A percentile compares a stretch with the other conserved stretches of the same genome.
Evolutionary conservation across 148 eudicot species (phyloP).

Genomic region (Rhododendron griersonianum): DNA sequence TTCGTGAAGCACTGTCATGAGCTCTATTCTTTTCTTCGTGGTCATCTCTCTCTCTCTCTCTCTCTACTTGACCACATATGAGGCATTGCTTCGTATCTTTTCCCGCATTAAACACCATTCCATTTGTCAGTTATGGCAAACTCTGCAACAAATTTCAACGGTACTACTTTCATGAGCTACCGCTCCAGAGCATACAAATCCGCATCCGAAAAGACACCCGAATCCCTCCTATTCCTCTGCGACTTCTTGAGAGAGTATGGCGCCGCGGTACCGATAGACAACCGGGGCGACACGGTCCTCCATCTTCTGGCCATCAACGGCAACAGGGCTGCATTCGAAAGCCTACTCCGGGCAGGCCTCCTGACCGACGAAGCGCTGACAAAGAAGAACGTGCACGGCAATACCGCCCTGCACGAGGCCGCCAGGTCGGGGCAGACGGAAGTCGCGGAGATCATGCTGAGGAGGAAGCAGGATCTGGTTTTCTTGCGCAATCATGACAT

Average conservation of each 20-base stretch:
- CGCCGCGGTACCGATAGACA: not conserved
- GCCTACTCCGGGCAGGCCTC: not conserved
- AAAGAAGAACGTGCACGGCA: not conserved
- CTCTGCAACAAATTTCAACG: not conserved
- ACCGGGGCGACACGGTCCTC: not conserved
- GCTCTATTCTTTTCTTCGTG: too few species aligned
- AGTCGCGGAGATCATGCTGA: not conserved
- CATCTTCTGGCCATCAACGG: not conserved
- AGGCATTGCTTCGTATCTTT: too few species aligned
- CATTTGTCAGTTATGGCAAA: not conserved
- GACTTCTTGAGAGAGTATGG: not conserved
- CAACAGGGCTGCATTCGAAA: not conserved
- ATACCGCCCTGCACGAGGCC: constrained; percentile 5
- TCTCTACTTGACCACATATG: too few species aligned
- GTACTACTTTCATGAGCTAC: not conserved
- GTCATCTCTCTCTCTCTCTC: too few species aligned
- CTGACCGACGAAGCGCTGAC: not conserved
- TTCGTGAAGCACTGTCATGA: too few species aligned
- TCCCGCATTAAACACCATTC: too few species aligned
- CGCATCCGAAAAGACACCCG: not conserved
- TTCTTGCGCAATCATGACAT: not conserved
- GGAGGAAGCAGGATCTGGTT: not conserved
- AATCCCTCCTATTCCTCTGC: not conserved
- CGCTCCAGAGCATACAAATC: not conserved
- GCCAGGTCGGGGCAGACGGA: not conserved